Evolutionary conservation across 495 filamentous ascomycete genomes (phyloP), one percentile per base, ranked within the genome.

Genomic region (Penicillium flavigenum): DNA sequence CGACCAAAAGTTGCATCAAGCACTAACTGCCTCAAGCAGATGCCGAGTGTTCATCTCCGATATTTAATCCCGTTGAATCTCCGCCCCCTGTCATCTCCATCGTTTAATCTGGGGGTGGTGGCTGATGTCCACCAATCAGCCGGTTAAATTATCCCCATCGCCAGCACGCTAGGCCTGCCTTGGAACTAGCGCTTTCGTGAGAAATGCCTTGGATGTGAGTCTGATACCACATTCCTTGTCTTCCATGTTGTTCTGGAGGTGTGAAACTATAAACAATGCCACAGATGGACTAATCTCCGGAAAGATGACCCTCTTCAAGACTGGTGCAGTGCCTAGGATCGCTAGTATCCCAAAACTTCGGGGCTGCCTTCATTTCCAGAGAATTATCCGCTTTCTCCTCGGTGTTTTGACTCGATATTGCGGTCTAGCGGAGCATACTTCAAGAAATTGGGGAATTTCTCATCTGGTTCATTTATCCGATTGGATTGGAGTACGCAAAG

Each of bases 21-120:
- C 20, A 5, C 11, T 38, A 2, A n/a, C 19, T 27, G 19, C 22
- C 32, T 38, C 29, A n/a, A 11, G 16, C 38, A 39, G 24, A 14
- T 39, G 34, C 31, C 29, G 41, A n/a, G 38, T 55, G 14, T 11
- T 47, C n/a, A 31, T 39, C 16, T 14, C 26, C 51, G 27, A 16
- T 10, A 44, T 52, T 20, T 26, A 5, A 42, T 52, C 57, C 65
- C 63, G 59, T 45, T 54, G 51, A 60, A 56, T 67, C 41, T 44
- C 65, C 65, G 65, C 60, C 59, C 64, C 65, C 57, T 67, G 62
- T 65, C 59, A 32, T 49, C 17, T 41, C 51, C 36, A 42, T 6
- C 20, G 41, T 41, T 26, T 34, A 36, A 50, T 24, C 39, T 39
- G 46, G 12, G 12, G 22, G 45, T 48, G 17, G 36, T 22, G 16